phyloP scores from a whole-genome alignment of 495 filamentous ascomycete species.

The Lichina pygmaea region DNA sequence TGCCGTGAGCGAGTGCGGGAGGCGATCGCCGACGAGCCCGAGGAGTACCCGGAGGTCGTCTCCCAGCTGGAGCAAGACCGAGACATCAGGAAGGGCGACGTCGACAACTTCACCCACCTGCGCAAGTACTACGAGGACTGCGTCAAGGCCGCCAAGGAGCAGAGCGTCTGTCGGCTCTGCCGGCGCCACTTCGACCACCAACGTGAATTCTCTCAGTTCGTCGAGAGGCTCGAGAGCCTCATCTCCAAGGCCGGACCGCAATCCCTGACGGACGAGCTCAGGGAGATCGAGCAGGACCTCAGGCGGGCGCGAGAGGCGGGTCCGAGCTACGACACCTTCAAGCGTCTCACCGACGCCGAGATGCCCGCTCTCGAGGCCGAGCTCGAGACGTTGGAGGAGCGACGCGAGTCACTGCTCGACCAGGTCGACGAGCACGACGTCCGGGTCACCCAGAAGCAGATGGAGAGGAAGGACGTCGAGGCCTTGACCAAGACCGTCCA shows the following conservation, averaged over 20 bases:
- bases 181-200: constrained; percentile 30
- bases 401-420: constrained; percentile 30
- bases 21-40: constrained; percentile 24
- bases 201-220: constrained; percentile 27
- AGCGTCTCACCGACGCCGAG: constrained; percentile 36
- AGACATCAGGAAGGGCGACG: constrained; percentile 31
- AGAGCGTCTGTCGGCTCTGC: constrained; percentile 49
- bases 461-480: constrained; percentile 48
- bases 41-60: constrained; percentile 23
- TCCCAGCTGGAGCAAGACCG: constrained; percentile 30
- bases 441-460: constrained; percentile 30
- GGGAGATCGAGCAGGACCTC: constrained; percentile 24
- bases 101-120: constrained; percentile 30
- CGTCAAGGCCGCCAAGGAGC: constrained; percentile 25
- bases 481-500: constrained; percentile 44
- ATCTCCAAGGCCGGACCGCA: constrained; percentile 26
- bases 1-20: constrained; percentile 25
- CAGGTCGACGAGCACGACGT: constrained; percentile 51
- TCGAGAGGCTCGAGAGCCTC: constrained; percentile 30
- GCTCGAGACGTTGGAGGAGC: constrained; percentile 21
- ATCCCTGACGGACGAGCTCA: constrained; percentile 24
- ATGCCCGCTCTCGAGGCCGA: constrained; percentile 42
- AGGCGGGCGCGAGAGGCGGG: constrained; percentile 28
- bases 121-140: constrained; percentile 35
- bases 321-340: constrained; percentile 44